Evolutionary conservation across 345 rosid genomes (phyloP).

Genomic region (Abelmoschus esculentus): DNA sequence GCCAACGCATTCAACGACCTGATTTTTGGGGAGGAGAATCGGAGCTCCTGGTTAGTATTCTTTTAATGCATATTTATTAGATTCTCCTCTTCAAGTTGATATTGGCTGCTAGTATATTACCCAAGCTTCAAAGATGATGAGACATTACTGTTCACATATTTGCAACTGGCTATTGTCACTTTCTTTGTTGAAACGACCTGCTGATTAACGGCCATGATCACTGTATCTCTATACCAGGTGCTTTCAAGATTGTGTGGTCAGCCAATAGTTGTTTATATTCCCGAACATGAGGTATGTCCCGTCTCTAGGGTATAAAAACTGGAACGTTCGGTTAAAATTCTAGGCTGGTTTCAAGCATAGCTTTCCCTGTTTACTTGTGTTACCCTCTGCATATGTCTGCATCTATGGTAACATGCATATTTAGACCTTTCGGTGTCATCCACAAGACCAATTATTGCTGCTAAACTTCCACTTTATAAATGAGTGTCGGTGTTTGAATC

Average conservation of each 20-base stretch:
- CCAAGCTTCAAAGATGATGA: background rate
- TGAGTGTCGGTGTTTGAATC: background rate
- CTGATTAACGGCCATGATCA: slow-evolving; percentile 6
- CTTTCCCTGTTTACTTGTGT: background rate
- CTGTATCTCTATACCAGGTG: slow-evolving; percentile 40
- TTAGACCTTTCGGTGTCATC: background rate
- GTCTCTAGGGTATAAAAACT: background rate
- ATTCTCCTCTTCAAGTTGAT: background rate
- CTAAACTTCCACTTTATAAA: background rate
- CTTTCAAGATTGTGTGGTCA: slow-evolving; percentile 71
- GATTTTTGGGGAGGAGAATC: slow-evolving; percentile 98
- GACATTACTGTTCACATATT: background rate
- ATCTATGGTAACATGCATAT: slow-evolving; percentile 1
- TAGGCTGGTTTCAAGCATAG: background rate
- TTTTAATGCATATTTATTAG: slow-evolving; percentile 8
- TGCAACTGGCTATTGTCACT: background rate
- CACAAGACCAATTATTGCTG: background rate
- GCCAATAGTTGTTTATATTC: slow-evolving; percentile 71
- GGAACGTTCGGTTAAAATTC: background rate
- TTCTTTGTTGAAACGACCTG: slow-evolving; percentile 8
- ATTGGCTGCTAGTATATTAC: background rate
- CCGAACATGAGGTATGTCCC: slow-evolving; percentile 64
- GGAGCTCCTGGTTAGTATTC: slow-evolving; percentile 66
- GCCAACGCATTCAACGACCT: slow-evolving; percentile 56
- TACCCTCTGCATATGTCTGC: background rate